Percentiles rank a stretch among this genome's conserved stretches.
Evolutionary conservation across 148 eudicot species (phyloP).

Genomic region (Rhododendron henanense): DNA sequence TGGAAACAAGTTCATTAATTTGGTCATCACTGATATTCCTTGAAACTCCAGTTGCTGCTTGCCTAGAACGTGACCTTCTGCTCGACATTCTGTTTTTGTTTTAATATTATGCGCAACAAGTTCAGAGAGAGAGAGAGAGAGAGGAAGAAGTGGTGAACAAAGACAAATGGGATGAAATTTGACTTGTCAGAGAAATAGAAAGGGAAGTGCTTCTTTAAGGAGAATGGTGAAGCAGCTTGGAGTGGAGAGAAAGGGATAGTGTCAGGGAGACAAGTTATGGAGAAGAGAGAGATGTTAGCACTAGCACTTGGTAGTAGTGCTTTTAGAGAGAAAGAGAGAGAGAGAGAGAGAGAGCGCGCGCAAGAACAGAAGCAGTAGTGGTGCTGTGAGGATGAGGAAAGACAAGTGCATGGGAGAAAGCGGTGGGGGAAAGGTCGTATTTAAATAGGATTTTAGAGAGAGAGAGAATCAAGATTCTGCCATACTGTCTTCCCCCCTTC

Average conservation of each 20-base stretch:
- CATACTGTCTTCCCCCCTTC: not conserved
- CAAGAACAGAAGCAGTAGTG: constrained; percentile 3
- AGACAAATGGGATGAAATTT: not conserved
- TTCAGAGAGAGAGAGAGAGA: not conserved
- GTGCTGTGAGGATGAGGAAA: constrained; percentile 5
- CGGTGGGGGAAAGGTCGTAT: constrained; percentile 32
- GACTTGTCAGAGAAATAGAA: constrained; percentile 7
- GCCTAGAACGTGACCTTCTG: constrained; percentile 55
- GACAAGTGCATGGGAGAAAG: constrained; percentile 49
- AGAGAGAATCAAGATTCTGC: not conserved
- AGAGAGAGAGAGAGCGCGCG: constrained; percentile 4
- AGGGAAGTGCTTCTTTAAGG: not conserved
- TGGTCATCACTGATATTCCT: constrained; percentile 50
- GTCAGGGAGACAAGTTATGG: constrained; percentile 36
- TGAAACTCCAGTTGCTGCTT: constrained; percentile 39
- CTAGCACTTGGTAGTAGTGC: not conserved
- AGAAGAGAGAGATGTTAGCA: not conserved
- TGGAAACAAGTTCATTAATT: constrained; percentile 63
- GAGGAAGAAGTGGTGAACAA: not conserved
- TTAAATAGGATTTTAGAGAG: constrained; percentile 30
- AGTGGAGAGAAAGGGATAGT: constrained; percentile 12
- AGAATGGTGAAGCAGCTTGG: constrained; percentile 13
- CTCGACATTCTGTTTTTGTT: constrained; percentile 36
- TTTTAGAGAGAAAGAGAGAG: not conserved
- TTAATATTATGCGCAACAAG: not conserved